A percentile compares a stretch with the other conserved stretches of the same genome.
These are phyloP conservation scores for Apocynum venetum DNA, from an alignment of 257 asterid species.

Conservation along the genomic window DNA sequence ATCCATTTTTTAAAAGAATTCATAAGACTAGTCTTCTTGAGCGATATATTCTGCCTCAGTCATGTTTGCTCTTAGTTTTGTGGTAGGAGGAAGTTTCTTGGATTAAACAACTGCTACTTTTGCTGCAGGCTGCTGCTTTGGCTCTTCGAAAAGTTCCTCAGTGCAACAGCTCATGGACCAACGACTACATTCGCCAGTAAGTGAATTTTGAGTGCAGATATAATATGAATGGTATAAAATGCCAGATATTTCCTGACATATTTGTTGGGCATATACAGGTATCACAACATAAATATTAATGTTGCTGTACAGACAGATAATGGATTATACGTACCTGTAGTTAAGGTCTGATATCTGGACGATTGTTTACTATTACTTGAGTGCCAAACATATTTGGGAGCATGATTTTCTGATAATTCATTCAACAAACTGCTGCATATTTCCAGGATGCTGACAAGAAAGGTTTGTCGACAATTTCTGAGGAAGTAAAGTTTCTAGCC, in stretches of 20 bases:
- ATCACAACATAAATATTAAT: slow-evolving; percentile 70
- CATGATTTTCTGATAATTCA: slow-evolving; percentile 7
- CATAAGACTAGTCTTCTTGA: background rate
- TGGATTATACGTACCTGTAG: slow-evolving; percentile 81
- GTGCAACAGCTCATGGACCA: slow-evolving; percentile 97
- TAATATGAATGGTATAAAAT: background rate
- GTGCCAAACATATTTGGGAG: background rate
- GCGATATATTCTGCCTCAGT: background rate
- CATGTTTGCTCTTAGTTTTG: background rate
- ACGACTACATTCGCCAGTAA: slow-evolving; percentile 95
- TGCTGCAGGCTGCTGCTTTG: slow-evolving; percentile 93
- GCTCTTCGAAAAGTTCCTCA: slow-evolving; percentile 96
- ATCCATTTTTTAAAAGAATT: background rate
- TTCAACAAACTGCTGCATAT: slow-evolving; percentile 14
- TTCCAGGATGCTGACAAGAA: slow-evolving; percentile 96
- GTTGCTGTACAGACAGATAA: slow-evolving; percentile 99
- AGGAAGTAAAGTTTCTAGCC: slow-evolving; percentile 82
- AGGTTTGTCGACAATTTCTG: slow-evolving; percentile 74
- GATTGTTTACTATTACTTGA: slow-evolving; percentile 2
- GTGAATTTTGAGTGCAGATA: slow-evolving; percentile 25
- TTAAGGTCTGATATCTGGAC: slow-evolving; percentile 46
- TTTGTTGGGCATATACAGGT: slow-evolving; percentile 46
- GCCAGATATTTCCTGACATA: background rate
- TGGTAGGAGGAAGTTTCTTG: background rate
- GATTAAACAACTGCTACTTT: slow-evolving; percentile 1